Conservation (phyloP, 2,329 filamentous ascomycete genomes). For the Ophiocordyceps sinensis region DNA sequence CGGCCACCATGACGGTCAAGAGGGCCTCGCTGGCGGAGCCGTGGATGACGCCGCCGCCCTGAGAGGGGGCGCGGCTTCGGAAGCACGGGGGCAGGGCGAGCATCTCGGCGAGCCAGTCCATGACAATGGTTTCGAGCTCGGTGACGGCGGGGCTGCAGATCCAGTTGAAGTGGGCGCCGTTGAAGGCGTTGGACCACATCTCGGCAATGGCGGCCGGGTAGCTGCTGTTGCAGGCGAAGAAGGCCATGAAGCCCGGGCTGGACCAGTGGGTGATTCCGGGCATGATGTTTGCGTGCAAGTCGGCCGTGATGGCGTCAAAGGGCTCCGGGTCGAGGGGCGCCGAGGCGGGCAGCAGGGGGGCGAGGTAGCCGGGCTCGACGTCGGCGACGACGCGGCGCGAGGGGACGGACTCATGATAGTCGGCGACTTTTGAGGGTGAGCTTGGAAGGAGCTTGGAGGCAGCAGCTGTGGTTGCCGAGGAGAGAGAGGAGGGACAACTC, state of each 20-base stretch:
- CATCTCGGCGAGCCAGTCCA: constrained; percentile 80
- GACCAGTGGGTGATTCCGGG: constrained; percentile 93
- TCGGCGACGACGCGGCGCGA: constrained; percentile 59
- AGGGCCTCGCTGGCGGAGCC: constrained; percentile 81
- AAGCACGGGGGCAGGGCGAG: constrained; percentile 61
- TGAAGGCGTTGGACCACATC: constrained; percentile 82
- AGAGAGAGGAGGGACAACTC: constrained; percentile 16
- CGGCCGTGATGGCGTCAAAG: constrained; percentile 68
- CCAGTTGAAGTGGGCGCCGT: constrained; percentile 92
- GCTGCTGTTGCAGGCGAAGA: constrained; percentile 72
- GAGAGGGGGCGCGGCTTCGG: constrained; percentile 52
- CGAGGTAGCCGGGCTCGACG: constrained; percentile 75
- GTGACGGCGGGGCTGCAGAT: constrained; percentile 85
- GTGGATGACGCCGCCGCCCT: constrained; percentile 85
- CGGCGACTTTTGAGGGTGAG: constrained; percentile 44
- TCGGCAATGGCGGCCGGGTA: constrained; percentile 83
- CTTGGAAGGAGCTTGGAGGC: no score
- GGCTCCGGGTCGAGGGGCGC: constrained; percentile 53
- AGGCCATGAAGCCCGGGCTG: constrained; percentile 88
- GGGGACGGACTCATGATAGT: constrained; percentile 67
- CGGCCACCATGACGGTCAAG: constrained; percentile 74
- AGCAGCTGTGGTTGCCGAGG: no score
- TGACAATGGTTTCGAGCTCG: constrained; percentile 80
- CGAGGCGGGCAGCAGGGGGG: constrained; percentile 55
- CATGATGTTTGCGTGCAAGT: constrained; percentile 76